Evolutionary conservation across 1,139 yeast genomes (phyloP).

Genomic region (Yamadazyma epiphylla): DNA sequence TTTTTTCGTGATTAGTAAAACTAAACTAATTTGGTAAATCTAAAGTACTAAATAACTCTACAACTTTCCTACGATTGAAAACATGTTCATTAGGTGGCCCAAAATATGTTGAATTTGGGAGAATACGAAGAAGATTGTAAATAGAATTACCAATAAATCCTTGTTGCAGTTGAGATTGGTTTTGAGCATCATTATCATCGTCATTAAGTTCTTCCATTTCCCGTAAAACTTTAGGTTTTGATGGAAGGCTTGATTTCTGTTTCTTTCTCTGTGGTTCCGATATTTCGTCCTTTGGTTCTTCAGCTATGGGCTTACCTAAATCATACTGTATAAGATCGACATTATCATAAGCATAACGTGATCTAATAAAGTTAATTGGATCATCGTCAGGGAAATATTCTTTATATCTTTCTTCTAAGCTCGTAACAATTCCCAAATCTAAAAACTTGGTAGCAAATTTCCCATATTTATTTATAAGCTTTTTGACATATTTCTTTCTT

Average conservation of each 20-base stretch:
- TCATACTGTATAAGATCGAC: conserved; percentile 47
- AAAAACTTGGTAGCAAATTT: conserved; percentile 46
- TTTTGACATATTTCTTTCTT: conserved; percentile 23
- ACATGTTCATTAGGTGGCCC: conserved; percentile 39
- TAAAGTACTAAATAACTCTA: conserved; percentile 30
- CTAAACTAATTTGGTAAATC: conserved; percentile 5
- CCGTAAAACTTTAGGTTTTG: conserved; percentile 7
- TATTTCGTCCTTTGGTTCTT: conserved; percentile 13
- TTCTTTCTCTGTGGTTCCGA: no score
- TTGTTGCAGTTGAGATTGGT: conserved; percentile 7
- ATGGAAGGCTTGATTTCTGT: conserved; percentile 13
- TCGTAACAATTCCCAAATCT: conserved; percentile 62
- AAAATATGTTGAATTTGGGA: conserved; percentile 50
- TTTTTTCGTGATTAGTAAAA: no score
- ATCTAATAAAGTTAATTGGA: conserved; percentile 36
- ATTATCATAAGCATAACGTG: conserved; percentile 41
- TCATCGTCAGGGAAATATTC: conserved; percentile 64
- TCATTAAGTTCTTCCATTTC: no score
- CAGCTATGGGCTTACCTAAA: conserved; percentile 25
- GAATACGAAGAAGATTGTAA: conserved; percentile 47
- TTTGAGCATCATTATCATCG: conserved; percentile 10
- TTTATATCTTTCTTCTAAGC: conserved; percentile 63
- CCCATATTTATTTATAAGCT: conserved; percentile 20
- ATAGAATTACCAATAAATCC: conserved; percentile 51
- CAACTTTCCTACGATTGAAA: conserved; percentile 38